Evolutionary conservation across 257 asterid species (phyloP), one percentile per base, ranked within the genome.

Genomic region (Gardenia jasminoides): DNA sequence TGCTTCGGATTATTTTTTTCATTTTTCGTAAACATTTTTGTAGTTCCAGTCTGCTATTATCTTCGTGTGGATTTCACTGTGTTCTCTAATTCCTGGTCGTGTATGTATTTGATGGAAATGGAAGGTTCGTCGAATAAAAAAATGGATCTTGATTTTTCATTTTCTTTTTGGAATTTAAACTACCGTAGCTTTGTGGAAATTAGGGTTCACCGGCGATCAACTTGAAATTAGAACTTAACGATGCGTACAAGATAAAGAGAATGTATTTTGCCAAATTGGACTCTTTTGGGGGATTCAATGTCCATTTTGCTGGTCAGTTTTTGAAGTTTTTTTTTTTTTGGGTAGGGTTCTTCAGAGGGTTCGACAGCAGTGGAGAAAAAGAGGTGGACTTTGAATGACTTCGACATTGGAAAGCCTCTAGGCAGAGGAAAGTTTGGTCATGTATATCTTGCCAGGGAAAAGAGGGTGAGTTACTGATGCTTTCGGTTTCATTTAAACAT

Each of bases 341-440:
- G 75, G 43, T 76, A 93, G 96, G 89, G 81, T 39, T 82, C 89
- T 64, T 80, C 88, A 16, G 90, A 86, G 88, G 85, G 87, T 78
- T 75, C 87, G 13, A 86, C 89, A 77, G 86, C 85, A 67, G 91
- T 16, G 64, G 87, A 89, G 87, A 88, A 87, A 77, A 89, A 87
- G 88, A 88, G 97, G 73, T 93, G 98, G 97, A 88, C 88, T 43
- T 84, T 93, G 58, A 87, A 79, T 48, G 97, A 92, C 81, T 93
- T 92, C 22, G 97, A 93, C 81, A 88, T 93, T 43, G 98, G 98
- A 79, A 93, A 92, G 88, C 96, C 98, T 82, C 97, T 93, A 20
- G 97, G 98, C 44, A 87, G 96, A 84, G 98, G 97, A 74, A 94
- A 94, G 84, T 93, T 93, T 83, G 97, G 98, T 10, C 97, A 93